phyloP scores from a whole-genome alignment of 2,329 filamentous ascomycete genomes.

The Colletotrichum lentis region DNA sequence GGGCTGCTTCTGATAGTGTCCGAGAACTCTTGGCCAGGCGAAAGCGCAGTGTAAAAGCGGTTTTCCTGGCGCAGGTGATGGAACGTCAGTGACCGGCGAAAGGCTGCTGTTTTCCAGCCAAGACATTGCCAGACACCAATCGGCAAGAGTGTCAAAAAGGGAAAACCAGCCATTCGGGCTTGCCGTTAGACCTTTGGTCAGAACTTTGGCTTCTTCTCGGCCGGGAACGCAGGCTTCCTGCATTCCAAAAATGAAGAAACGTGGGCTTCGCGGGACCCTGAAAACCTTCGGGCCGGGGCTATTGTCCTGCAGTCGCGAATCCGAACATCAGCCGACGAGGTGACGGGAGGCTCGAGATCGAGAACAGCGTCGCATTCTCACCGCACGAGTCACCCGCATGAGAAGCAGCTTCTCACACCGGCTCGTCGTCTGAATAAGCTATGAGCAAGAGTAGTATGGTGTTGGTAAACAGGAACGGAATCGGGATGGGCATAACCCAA shows the following conservation, averaged over 20 bases:
- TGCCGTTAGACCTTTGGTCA: neutral
- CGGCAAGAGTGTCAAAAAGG: neutral
- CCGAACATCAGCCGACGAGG: conserved; percentile 26
- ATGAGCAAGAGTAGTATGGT: neutral
- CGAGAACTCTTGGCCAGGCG: conserved; percentile 4
- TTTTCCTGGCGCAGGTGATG: conserved; percentile 11
- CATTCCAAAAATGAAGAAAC: conserved; percentile 11
- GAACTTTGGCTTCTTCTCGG: conserved; percentile 2
- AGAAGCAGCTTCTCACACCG: conserved; percentile 1
- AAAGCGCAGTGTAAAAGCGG: neutral
- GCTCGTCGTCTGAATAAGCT: conserved; percentile 33
- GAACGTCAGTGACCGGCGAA: conserved; percentile 9
- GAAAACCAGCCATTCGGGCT: neutral
- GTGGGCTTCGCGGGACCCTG: conserved; percentile 21
- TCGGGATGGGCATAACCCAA: conserved; percentile 10
- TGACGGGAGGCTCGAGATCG: conserved; percentile 22
- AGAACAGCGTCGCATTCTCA: conserved; percentile 19
- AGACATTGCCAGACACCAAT: neutral
- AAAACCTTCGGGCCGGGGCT: conserved; percentile 7
- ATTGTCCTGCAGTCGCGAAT: conserved; percentile 12
- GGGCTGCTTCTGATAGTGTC: neutral
- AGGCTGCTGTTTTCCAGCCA: neutral
- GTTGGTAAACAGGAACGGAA: neutral
- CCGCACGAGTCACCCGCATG: conserved; percentile 24
- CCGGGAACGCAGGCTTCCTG: conserved; percentile 16